Percentiles rank a stretch among this genome's conserved stretches.
These are phyloP conservation scores for Parasitella parasitica DNA, from an alignment of 371 early-diverging fungal species.

Conservation along the genomic window DNA sequence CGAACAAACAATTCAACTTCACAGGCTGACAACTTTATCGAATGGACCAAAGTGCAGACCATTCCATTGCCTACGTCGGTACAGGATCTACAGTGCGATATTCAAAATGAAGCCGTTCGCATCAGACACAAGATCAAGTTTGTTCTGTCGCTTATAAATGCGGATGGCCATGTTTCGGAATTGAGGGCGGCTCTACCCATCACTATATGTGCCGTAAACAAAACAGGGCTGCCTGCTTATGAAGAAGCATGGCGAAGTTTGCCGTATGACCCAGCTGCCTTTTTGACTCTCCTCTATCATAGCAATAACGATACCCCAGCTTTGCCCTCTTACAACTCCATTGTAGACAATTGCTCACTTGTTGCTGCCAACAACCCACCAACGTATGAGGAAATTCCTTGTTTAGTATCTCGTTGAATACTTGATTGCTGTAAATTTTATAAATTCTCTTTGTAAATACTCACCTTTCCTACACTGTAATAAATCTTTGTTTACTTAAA, in stretches of 20 bases:
- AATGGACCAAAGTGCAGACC: slow-evolving; percentile 29
- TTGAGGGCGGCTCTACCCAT: slow-evolving; percentile 37
- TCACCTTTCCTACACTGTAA: no score
- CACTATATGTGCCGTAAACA: slow-evolving; percentile 26
- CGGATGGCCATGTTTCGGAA: slow-evolving; percentile 38
- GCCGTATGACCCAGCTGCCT: slow-evolving; percentile 37
- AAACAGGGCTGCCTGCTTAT: slow-evolving; percentile 26
- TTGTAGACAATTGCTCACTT: slow-evolving; percentile 1
- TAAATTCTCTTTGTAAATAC: no score
- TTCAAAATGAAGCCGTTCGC: slow-evolving; percentile 36
- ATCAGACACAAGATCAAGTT: slow-evolving; percentile 41
- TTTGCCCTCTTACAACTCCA: slow-evolving; percentile 21
- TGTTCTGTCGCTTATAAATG: slow-evolving; percentile 22
- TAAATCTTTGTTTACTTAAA: no score
- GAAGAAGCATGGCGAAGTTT: slow-evolving; percentile 26
- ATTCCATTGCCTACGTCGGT: slow-evolving; percentile 27
- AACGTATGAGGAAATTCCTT: slow-evolving; percentile 26
- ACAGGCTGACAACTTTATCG: slow-evolving; percentile 10
- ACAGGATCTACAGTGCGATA: slow-evolving; percentile 36
- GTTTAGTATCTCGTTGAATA: background rate
- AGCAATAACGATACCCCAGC: background rate
- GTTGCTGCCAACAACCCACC: slow-evolving; percentile 7
- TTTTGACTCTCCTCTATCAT: slow-evolving; percentile 3
- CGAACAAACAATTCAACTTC: background rate
- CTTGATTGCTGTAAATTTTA: no score